A percentile compares a stretch with the other conserved stretches of the same genome.
Conservation (phyloP, 805 yeast genomes). For the Pichia phayaonensis region DNA sequence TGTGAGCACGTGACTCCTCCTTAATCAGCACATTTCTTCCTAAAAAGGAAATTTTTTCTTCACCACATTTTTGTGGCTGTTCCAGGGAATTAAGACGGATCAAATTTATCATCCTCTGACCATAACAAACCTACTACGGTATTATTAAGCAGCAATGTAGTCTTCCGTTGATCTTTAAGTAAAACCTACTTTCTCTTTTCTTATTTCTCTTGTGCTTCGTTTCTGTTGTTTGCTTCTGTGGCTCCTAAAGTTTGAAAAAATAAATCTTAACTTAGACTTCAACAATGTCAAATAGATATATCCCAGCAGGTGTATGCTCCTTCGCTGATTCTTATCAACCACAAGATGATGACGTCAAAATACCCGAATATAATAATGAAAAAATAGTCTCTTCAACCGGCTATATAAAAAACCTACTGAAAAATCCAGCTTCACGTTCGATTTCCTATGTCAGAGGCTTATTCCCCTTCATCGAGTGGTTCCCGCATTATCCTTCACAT, state of each 20-base stretch:
- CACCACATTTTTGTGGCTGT: background rate
- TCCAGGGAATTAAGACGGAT: background rate
- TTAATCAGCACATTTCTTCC: background rate
- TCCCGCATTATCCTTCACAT: conserved; percentile 66
- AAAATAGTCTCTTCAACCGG: conserved; percentile 20
- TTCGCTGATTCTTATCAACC: too few species aligned
- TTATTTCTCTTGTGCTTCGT: background rate
- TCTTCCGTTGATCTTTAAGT: background rate
- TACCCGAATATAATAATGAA: conserved; percentile 18
- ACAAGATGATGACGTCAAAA: background rate
- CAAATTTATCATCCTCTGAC: background rate
- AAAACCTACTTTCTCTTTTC: background rate
- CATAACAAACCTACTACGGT: background rate
- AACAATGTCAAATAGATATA: background rate
- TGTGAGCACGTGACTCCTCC: background rate
- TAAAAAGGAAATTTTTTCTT: background rate
- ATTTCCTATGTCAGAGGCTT: conserved; percentile 48
- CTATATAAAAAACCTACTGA: conserved; percentile 22
- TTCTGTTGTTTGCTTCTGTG: background rate
- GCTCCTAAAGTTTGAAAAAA: too few species aligned
- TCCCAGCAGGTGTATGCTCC: background rate
- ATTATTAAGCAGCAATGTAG: background rate
- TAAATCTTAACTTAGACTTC: too few species aligned
- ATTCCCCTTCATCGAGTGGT: conserved; percentile 81
- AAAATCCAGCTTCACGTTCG: conserved; percentile 34